Evolutionary conservation across 1,139 yeast species (phyloP).

Genomic region (Geotrichum fermentans): DNA sequence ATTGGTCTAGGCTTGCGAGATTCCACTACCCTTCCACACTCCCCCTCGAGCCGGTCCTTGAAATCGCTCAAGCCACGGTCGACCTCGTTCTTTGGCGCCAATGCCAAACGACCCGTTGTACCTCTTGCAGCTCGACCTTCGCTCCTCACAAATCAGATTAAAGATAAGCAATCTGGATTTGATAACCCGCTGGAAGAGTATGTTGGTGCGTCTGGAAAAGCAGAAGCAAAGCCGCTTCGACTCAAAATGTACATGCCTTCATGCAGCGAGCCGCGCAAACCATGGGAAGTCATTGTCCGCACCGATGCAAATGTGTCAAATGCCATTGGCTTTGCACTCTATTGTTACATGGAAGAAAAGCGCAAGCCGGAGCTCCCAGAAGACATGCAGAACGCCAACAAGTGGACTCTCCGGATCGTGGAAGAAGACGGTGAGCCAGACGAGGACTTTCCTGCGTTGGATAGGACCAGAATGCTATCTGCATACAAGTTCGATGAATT

Average conservation of each 20-base stretch:
- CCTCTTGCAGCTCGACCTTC: slow-evolving; percentile 18
- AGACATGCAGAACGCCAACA: slow-evolving; percentile 37
- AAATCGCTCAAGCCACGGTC: not conserved
- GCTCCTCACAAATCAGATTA: slow-evolving; percentile 31
- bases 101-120: slow-evolving; percentile 13
- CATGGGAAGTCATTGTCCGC: slow-evolving; percentile 40
- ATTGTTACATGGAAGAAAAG: slow-evolving; percentile 32
- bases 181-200: slow-evolving; percentile 42
- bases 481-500: slow-evolving; percentile 45
- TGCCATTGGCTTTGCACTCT: slow-evolving; percentile 43
- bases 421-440: slow-evolving; percentile 48
- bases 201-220: slow-evolving; percentile 41
- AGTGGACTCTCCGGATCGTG: slow-evolving; percentile 43
- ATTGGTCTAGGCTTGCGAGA: slow-evolving; percentile 20
- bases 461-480: slow-evolving; percentile 39
- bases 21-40: slow-evolving; percentile 5
- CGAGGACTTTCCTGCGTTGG: slow-evolving; percentile 46
- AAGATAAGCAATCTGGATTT: slow-evolving; percentile 31
- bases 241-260: slow-evolving; percentile 40
- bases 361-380: slow-evolving; percentile 34
- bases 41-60: slow-evolving; percentile 2
- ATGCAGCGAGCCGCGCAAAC: slow-evolving; percentile 32
- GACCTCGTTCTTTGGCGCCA: slow-evolving; percentile 3
- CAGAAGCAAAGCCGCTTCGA: slow-evolving; percentile 35
- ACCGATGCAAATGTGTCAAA: slow-evolving; percentile 39